Evolutionary conservation across 441 rosid species (phyloP).

Genomic region (Jatropha multifida): DNA sequence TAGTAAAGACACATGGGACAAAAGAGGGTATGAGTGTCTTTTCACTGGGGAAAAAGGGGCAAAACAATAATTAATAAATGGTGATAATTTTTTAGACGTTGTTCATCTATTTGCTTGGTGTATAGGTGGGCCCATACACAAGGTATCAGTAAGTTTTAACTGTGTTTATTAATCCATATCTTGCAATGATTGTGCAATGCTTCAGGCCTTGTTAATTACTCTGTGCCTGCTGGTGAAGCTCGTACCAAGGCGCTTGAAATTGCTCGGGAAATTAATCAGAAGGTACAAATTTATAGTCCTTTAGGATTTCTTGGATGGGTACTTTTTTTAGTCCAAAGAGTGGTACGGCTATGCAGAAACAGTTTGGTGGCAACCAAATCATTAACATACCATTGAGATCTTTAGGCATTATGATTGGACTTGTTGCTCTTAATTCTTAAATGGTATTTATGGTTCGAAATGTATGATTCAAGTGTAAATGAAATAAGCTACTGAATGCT

Average conservation of each 20-base stretch:
- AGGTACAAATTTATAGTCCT: slow-evolving; percentile 38
- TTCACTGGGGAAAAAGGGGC: no score
- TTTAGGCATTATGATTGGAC: neutral
- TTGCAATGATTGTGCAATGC: slow-evolving; percentile 7
- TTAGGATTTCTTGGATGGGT: neutral
- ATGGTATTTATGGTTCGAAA: neutral
- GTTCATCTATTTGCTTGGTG: no score
- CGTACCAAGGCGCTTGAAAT: slow-evolving; percentile 71
- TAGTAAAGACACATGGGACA: no score
- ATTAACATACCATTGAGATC: neutral
- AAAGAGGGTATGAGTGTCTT: no score
- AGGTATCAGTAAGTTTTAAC: no score
- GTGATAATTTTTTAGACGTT: no score
- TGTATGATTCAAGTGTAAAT: neutral
- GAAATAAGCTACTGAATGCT: neutral
- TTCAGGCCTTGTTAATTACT: slow-evolving; percentile 73
- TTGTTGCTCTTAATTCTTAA: neutral
- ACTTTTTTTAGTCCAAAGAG: neutral
- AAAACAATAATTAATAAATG: no score
- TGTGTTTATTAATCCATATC: slow-evolving; percentile 6
- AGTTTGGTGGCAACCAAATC: neutral
- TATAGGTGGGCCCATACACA: no score
- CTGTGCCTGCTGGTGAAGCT: slow-evolving; percentile 71
- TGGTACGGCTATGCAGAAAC: neutral
- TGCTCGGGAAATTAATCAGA: slow-evolving; percentile 75